Evolutionary conservation across 2,329 filamentous ascomycete genomes (phyloP).

Genomic region (Rhexocercosporidium sp.): DNA sequence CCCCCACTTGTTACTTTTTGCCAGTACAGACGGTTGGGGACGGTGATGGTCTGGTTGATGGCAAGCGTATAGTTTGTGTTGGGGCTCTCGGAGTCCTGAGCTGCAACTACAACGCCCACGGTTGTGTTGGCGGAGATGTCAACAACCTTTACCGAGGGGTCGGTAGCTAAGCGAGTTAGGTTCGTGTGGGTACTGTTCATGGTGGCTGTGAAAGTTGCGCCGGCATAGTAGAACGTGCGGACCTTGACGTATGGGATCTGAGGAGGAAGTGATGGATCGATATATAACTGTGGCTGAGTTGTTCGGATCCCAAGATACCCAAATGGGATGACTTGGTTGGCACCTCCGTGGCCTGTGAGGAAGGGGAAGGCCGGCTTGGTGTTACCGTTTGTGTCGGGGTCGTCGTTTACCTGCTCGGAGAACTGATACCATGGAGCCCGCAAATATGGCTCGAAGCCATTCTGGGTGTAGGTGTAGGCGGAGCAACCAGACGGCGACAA

Average conservation of each 20-base stretch:
- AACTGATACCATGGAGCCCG: conserved; percentile 73
- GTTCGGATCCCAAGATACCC: conserved; percentile 70
- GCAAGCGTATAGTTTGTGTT: conserved; percentile 52
- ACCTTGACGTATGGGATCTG: conserved; percentile 66
- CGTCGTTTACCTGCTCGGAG: conserved; percentile 70
- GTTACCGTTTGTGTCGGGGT: conserved; percentile 61
- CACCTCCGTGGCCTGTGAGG: conserved; percentile 72
- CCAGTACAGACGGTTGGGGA: conserved; percentile 64
- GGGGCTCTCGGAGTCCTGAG: conserved; percentile 48
- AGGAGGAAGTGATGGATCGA: conserved; percentile 64
- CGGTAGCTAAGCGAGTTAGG: conserved; percentile 55
- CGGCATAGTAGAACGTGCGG: conserved; percentile 70
- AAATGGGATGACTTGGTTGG: conserved; percentile 69
- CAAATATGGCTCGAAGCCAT: conserved; percentile 66
- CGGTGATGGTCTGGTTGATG: conserved; percentile 54
- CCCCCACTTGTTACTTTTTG: conserved; percentile 57
- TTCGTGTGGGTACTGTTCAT: conserved; percentile 70
- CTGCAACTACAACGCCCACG: conserved; percentile 64
- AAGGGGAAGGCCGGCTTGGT: conserved; percentile 56
- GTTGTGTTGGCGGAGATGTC: conserved; percentile 61
- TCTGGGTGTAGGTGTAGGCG: conserved; percentile 69
- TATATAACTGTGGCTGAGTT: conserved; percentile 61
- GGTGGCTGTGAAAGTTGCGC: conserved; percentile 64
- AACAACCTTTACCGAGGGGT: conserved; percentile 49
- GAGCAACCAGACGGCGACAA: conserved; percentile 71